These are phyloP conservation scores for Curvularia lunata DNA, from an alignment of 2,329 filamentous ascomycete genomes.

Conservation along the genomic window DNA sequence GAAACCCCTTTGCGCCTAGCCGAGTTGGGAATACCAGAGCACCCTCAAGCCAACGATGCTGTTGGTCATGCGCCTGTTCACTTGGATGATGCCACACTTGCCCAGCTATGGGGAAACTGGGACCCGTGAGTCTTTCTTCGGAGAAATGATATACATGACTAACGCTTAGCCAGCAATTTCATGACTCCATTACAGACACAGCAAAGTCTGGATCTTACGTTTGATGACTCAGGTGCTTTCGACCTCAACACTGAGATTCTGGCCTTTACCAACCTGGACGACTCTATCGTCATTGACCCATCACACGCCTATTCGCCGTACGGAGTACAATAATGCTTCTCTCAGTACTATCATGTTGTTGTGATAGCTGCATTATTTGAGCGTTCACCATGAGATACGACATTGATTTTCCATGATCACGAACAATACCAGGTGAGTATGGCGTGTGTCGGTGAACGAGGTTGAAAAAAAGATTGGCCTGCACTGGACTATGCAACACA, in stretches of 20 bases:
- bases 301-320: constrained; percentile 26
- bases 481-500: background rate
- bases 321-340: background rate
- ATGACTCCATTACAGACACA: constrained; percentile 45
- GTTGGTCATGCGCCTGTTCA: constrained; percentile 21
- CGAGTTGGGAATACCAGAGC: constrained; percentile 38
- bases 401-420: background rate
- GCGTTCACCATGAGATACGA: background rate
- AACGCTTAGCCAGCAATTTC: constrained; percentile 29
- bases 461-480: background rate
- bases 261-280: constrained; percentile 41
- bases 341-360: background rate
- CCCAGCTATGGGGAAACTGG: constrained; percentile 42
- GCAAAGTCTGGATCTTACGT: constrained; percentile 42
- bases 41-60: background rate
- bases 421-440: background rate
- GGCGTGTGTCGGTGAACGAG: background rate
- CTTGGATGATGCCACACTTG: constrained; percentile 38
- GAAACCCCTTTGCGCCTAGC: constrained; percentile 43
- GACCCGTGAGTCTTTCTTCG: constrained; percentile 35
- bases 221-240: constrained; percentile 42
- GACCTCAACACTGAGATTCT: constrained; percentile 41
- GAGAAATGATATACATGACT: background rate
- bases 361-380: background rate
- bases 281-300: constrained; percentile 39